phyloP scores from a whole-genome alignment of 257 asterid genomes.

The Nicotiana noctiflora region DNA sequence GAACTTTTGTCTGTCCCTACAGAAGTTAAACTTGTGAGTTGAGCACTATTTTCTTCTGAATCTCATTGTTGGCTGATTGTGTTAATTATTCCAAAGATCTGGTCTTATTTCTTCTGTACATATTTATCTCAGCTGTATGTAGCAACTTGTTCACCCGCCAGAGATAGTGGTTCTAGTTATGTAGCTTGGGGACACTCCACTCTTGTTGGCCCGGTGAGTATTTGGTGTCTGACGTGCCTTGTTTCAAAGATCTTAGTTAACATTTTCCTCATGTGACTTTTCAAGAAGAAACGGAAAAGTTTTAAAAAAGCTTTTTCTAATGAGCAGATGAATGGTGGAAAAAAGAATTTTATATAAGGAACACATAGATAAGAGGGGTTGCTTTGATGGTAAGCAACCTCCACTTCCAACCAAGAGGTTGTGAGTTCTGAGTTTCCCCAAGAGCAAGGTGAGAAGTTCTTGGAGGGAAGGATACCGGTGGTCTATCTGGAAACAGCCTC shows the following conservation, averaged over 20 bases:
- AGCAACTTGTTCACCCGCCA: constrained; percentile 89
- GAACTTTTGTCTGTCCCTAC: background rate
- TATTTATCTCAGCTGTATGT: constrained; percentile 55
- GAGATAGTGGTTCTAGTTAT: constrained; percentile 62
- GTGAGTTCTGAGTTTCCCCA: no score
- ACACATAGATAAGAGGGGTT: no score
- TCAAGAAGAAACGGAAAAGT: background rate
- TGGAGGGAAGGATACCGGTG: no score
- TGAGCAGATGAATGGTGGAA: background rate
- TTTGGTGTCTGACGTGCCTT: background rate
- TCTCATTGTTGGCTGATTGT: background rate
- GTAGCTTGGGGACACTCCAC: constrained; percentile 97
- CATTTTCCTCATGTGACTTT: background rate
- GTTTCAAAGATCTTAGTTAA: background rate
- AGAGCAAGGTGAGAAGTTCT: no score
- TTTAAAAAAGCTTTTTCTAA: background rate
- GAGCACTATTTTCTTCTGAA: background rate
- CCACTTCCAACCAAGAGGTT: no score
- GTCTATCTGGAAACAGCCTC: no score
- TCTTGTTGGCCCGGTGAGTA: constrained; percentile 86
- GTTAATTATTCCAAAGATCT: background rate
- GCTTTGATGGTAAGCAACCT: no score
- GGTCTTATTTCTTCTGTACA: constrained; percentile 6
- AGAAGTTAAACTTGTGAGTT: background rate
- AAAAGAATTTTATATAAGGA: background rate